Base-by-base conservation (phyloP, 139 green algal species). In the Volvox africanus region DNA sequence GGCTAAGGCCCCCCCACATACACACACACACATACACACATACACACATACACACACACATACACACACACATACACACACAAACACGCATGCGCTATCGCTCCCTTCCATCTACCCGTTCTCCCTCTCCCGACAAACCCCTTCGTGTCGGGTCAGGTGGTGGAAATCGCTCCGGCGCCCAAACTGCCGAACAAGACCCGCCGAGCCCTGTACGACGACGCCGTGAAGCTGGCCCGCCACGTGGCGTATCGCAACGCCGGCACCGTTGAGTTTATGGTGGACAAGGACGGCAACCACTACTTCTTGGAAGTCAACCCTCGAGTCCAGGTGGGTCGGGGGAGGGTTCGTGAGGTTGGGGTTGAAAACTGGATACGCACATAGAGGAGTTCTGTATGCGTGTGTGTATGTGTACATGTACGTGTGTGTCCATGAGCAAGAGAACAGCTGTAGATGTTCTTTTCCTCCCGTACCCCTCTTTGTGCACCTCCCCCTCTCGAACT, bases 191-290 rank as follows among this genome's bases (percentile, higher is more conserved):
- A 93, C 16, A 80, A 82, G 9, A 90, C 96, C 1, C 92, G 95
- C 13, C 26, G 93, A 0, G 80, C 83, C 26, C 91, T 99, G 82
- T 97, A 96, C 89, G 89, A 78, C 44, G 96, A 98, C 79, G 96
- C 97, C 9, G 95, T 98, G 16, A 96, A 95, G 93, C 93, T 99
- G 76, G 93, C 89, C 35, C 94, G 94, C 84, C 94, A 98, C 86
- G 96, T 98, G 77, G 95, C 94, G 9, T 99, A 98, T 94, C 73
- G 94, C 65, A 98, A 98, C 89, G 95, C 94, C 24, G 97, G 97
- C 65, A 99, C 98, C n/a, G 97, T 99, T 44, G 98, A 99, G 96
- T 99, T 99, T 94, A 98, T 99, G 96, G 96, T 99, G n/a, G 97
- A 98, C 93, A 96, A 97, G 93, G 83, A 97, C 36, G 97, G 97